A percentile compares a stretch with the other conserved stretches of the same genome.
Evolutionary conservation across 2,329 filamentous ascomycete genomes (phyloP).

Genomic region (Cercospora citrullina): DNA sequence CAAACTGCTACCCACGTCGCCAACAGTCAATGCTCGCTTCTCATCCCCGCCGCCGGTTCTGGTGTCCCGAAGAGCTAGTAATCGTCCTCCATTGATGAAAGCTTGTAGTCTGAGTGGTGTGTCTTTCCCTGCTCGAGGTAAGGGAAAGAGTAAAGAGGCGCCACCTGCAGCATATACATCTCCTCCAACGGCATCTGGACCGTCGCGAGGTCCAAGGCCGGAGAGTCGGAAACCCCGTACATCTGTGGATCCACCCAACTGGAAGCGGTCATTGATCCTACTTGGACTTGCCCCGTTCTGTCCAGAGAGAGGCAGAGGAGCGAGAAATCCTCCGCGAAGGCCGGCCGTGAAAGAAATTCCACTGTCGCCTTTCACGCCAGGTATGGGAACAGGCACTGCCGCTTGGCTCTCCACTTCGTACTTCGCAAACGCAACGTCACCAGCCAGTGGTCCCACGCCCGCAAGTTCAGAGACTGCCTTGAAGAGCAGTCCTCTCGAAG

Average conservation of each 20-base stretch:
- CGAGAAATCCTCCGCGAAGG: slow-evolving; percentile 77
- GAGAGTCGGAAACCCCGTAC: slow-evolving; percentile 90
- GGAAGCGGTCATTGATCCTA: slow-evolving; percentile 90
- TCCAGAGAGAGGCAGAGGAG: slow-evolving; percentile 69
- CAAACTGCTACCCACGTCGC: slow-evolving; percentile 57
- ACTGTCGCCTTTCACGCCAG: slow-evolving; percentile 66
- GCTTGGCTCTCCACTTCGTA: slow-evolving; percentile 80
- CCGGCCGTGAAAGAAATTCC: slow-evolving; percentile 82
- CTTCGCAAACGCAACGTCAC: slow-evolving; percentile 93
- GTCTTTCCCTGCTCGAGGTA: slow-evolving; percentile 78
- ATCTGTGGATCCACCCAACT: slow-evolving; percentile 90
- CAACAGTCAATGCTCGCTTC: slow-evolving; percentile 47
- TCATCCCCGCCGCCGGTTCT: slow-evolving; percentile 40
- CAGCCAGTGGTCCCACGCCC: slow-evolving; percentile 63
- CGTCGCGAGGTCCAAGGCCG: slow-evolving; percentile 85
- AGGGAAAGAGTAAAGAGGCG: slow-evolving; percentile 78
- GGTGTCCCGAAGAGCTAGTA: slow-evolving; percentile 69
- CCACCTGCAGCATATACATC: slow-evolving; percentile 90
- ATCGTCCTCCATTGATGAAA: slow-evolving; percentile 85
- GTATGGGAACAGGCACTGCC: slow-evolving; percentile 71
- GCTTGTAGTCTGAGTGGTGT: slow-evolving; percentile 84
- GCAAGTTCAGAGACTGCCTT: slow-evolving; percentile 27
- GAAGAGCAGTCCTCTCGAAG: slow-evolving; percentile 70
- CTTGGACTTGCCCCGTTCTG: slow-evolving; percentile 62
- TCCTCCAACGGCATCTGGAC: slow-evolving; percentile 80